These are phyloP conservation scores for Stygiomarasmius scandens DNA, from an alignment of 1,284 basidiomycete genomes.

Conservation along the genomic window DNA sequence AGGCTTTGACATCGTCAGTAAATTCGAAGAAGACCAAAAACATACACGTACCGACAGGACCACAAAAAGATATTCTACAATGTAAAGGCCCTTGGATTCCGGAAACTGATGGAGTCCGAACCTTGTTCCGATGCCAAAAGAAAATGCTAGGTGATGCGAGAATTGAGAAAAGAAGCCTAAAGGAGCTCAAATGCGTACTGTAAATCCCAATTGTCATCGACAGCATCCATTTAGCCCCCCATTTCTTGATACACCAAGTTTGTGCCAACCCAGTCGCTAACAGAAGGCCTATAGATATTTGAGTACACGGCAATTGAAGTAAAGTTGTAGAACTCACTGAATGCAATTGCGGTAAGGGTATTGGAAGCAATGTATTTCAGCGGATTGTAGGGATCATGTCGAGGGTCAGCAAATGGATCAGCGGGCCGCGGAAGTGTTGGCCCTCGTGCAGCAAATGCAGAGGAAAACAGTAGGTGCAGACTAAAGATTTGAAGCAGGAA, in stretches of 20 bases:
- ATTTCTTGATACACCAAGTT: slow-evolving; percentile 47
- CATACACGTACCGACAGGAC: slow-evolving; percentile 57
- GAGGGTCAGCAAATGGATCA: slow-evolving; percentile 54
- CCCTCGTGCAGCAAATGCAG: not conserved
- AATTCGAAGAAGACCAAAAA: too few relatives aligned
- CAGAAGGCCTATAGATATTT: slow-evolving; percentile 44
- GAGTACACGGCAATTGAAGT: slow-evolving; percentile 3
- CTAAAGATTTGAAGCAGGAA: not conserved
- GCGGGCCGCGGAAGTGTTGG: slow-evolving; percentile 29
- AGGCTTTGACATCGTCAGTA: slow-evolving; percentile 39
- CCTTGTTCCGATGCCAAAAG: slow-evolving; percentile 53
- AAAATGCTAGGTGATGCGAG: slow-evolving; percentile 40
- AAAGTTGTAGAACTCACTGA: slow-evolving; percentile 41
- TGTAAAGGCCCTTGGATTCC: slow-evolving; percentile 53
- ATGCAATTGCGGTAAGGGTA: slow-evolving; percentile 55
- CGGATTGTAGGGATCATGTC: slow-evolving; percentile 57
- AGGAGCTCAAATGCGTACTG: slow-evolving; percentile 36
- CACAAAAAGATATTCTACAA: slow-evolving; percentile 63
- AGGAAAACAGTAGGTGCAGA: not conserved
- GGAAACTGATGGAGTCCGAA: slow-evolving; percentile 50
- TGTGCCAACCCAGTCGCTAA: slow-evolving; percentile 55
- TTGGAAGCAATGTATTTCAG: slow-evolving; percentile 66
- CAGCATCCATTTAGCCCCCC: slow-evolving; percentile 64
- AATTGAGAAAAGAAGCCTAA: not conserved
- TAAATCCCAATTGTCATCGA: slow-evolving; percentile 68